Evolutionary conservation across 2,329 filamentous ascomycete genomes (phyloP), one percentile per base, ranked within the genome.

Genomic region (Hymenotorrendiella dingleyae): DNA sequence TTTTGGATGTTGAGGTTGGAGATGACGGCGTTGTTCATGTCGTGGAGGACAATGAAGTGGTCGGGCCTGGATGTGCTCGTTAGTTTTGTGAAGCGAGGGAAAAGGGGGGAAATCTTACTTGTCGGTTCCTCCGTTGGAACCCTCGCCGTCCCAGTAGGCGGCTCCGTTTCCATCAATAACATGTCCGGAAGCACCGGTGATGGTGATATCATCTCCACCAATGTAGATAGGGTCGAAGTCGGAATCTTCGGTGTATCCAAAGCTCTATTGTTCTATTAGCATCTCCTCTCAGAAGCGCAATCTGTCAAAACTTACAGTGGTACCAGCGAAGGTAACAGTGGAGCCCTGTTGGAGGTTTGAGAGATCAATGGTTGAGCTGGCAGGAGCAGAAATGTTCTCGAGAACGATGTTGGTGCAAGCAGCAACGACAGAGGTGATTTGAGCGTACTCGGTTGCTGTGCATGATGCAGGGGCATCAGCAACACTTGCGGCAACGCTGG

Each of bases 11-110:
- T 69, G 28, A 77, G 53, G 37, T 62, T 61, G 22, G 59, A 63
- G 57, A 78, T 76, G 22, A 54, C 61, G 3, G 73, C 76, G 33
- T 65, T 58, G 33, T 62, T 72, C 43, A 81, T 53, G 40, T 65
- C 64, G 55, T 80, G 70, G 6, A n/a, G n/a, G n/a, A n/a, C n/a
- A n/a, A n/a, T n/a, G n/a, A n/a, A n/a, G n/a, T n/a, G n/a, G n/a
- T n/a, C n/a, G n/a, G n/a, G 67, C 67, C 29, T 64, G 66, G 66
- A 80, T 79, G 63, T 81, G 77, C 65, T 80, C 76, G 49, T 27
- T 27, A 79, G 79, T 69, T 83, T 82, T 9, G 61, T 74, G 61
- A 71, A 45, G 12, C 77, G 7, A 14, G 7, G 17, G 28, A 32
- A 32, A 32, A 14, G n/a, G 57, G 43, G n/a, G n/a, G n/a, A n/a